These are phyloP conservation scores for Beauveria brongniartii DNA, from an alignment of 2,329 filamentous ascomycete species.

Conservation along the genomic window DNA sequence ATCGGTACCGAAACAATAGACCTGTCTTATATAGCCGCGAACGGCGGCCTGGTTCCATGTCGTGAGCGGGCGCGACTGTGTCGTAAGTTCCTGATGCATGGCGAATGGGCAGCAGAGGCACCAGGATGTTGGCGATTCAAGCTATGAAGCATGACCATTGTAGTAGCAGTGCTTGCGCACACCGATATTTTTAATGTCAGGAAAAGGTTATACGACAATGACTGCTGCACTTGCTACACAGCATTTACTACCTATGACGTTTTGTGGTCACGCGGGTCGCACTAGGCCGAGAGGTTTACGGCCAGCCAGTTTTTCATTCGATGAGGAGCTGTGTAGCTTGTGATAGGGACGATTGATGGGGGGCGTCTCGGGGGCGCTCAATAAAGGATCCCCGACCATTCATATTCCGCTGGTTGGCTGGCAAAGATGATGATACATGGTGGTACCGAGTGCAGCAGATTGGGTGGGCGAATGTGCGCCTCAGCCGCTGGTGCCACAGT, in stretches of 20 bases:
- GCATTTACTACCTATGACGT: conserved; percentile 2
- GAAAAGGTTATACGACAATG: background rate
- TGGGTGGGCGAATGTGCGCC: background rate
- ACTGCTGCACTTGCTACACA: background rate
- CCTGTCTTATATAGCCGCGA: conserved; percentile 15
- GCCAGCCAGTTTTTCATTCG: background rate
- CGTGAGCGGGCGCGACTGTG: conserved; percentile 2
- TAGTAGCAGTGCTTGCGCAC: background rate
- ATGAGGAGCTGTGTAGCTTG: background rate
- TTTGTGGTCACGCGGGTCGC: conserved; percentile 10
- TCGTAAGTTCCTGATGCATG: background rate
- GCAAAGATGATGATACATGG: background rate
- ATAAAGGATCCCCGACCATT: too few species aligned
- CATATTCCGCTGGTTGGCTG: background rate
- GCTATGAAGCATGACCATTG: background rate
- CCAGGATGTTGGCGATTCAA: background rate
- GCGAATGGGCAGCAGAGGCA: background rate
- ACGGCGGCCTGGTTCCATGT: conserved; percentile 15
- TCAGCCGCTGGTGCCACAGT: background rate
- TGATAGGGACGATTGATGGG: background rate
- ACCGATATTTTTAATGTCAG: background rate
- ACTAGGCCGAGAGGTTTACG: conserved; percentile 2
- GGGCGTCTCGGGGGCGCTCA: background rate
- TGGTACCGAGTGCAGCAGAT: background rate
- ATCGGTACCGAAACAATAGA: conserved; percentile 14